Evolutionary conservation across 1,284 basidiomycete genomes (phyloP).

Genomic region (Afroboletus lepidellus): DNA sequence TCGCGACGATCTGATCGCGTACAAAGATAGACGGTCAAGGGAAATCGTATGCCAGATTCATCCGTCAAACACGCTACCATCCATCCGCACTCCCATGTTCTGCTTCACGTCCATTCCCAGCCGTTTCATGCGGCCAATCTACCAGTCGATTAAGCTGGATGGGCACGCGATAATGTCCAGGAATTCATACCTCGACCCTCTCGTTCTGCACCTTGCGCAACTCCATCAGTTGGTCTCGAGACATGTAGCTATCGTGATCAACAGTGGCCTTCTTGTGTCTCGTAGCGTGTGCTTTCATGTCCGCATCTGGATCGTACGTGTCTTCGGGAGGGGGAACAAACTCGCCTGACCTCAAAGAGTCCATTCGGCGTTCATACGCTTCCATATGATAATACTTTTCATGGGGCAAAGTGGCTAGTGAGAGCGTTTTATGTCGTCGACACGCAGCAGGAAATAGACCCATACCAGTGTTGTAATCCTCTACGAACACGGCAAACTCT

Average conservation of each 20-base stretch:
- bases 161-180: not conserved
- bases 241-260: slow-evolving; percentile 72
- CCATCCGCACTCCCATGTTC: slow-evolving; percentile 81
- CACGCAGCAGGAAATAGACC: slow-evolving; percentile 2
- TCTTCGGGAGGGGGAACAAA: slow-evolving; percentile 66
- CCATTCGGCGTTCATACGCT: slow-evolving; percentile 78
- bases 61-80: slow-evolving; percentile 53
- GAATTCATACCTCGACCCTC: slow-evolving; percentile 58
- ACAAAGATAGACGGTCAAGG: not conserved
- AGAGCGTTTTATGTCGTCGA: not conserved
- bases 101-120: slow-evolving; percentile 80
- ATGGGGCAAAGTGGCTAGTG: slow-evolving; percentile 78
- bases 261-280: slow-evolving; percentile 61
- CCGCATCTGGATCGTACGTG: slow-evolving; percentile 74
- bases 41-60: slow-evolving; percentile 13
- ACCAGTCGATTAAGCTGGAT: slow-evolving; percentile 4
- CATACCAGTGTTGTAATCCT: slow-evolving; percentile 87
- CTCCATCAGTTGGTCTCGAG: slow-evolving; percentile 74
- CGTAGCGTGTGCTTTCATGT: slow-evolving; percentile 71
- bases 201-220: slow-evolving; percentile 80
- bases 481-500: slow-evolving; percentile 75
- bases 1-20: not conserved
- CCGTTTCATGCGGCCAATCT: slow-evolving; percentile 80
- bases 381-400: slow-evolving; percentile 91
- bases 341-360: slow-evolving; percentile 76